phyloP scores from a whole-genome alignment of 2,329 filamentous ascomycete species.

The Claviceps sp. region DNA sequence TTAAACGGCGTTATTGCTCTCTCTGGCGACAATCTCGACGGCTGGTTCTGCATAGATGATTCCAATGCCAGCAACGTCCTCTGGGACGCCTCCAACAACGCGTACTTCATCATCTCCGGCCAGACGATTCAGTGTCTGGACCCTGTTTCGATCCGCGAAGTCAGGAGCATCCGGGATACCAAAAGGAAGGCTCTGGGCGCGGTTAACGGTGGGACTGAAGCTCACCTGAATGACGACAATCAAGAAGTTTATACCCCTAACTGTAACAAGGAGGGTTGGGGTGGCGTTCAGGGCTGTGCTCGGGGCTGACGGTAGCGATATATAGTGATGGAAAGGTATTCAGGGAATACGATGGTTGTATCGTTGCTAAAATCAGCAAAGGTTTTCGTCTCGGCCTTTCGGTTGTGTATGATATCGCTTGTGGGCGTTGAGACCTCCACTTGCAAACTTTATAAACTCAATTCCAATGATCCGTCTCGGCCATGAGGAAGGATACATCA shows the following conservation, averaged over 20 bases:
- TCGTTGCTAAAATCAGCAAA: too few species aligned
- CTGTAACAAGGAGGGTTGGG: constrained; percentile 3
- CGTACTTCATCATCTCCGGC: constrained; percentile 18
- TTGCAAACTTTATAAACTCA: too few species aligned
- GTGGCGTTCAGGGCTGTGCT: too few species aligned
- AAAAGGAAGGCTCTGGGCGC: constrained; percentile 11
- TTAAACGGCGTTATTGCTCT: constrained; percentile 16
- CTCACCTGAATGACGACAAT: constrained; percentile 15
- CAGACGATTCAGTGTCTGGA: constrained; percentile 19
- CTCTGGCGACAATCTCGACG: constrained; percentile 10
- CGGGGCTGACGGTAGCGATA: too few species aligned
- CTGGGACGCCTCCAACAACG: constrained; percentile 16
- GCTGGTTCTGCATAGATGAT: constrained; percentile 20
- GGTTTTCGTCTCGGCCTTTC: too few species aligned
- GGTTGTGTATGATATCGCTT: too few species aligned
- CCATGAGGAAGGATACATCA: too few species aligned
- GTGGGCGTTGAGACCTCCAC: too few species aligned
- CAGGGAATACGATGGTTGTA: too few species aligned
- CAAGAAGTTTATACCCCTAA: constrained; percentile 11
- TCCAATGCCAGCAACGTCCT: constrained; percentile 13
- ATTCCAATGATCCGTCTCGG: too few species aligned
- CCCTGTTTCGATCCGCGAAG: constrained; percentile 15
- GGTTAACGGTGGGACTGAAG: constrained; percentile 13
- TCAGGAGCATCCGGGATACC: constrained; percentile 14
- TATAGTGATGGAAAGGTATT: too few species aligned